Conservation (phyloP, 192 early-diverging fungal species). For the Gaertneriomyces sp. region DNA sequence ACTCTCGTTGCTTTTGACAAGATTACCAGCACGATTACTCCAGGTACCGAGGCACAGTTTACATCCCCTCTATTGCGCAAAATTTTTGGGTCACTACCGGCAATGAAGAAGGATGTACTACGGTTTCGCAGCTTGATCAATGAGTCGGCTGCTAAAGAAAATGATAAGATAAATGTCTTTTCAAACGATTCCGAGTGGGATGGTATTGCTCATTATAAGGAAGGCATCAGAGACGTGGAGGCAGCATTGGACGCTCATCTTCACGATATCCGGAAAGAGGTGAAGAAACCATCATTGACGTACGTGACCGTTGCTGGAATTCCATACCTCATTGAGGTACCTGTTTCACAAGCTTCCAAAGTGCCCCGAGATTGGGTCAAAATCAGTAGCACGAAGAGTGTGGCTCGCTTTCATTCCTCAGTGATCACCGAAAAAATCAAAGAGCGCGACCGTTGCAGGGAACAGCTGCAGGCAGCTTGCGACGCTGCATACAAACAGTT, state of each 20-base stretch:
- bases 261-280: constrained; percentile 40
- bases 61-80: constrained; percentile 29
- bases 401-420: constrained; percentile 67
- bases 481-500: constrained; percentile 47
- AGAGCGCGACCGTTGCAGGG: constrained; percentile 53
- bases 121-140: constrained; percentile 44
- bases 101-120: constrained; percentile 32
- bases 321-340: constrained; percentile 73
- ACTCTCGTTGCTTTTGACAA: constrained; percentile 47
- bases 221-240: constrained; percentile 52
- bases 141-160: constrained; percentile 39
- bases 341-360: constrained; percentile 45
- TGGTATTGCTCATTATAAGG: constrained; percentile 17
- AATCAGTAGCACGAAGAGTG: constrained; percentile 61
- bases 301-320: constrained; percentile 65
- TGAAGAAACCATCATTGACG: constrained; percentile 47
- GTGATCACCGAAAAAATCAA: constrained; percentile 49
- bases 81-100: constrained; percentile 40
- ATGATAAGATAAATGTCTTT: constrained; percentile 60
- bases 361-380: constrained; percentile 74
- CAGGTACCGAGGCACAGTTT: constrained; percentile 16
- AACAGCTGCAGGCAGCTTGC: constrained; percentile 51
- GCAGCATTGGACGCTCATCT: constrained; percentile 52
- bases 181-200: constrained; percentile 15
- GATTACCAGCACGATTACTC: constrained; percentile 32